Conservation (phyloP, 164 flowering plant species). For the Paratinospora sagittata region DNA sequence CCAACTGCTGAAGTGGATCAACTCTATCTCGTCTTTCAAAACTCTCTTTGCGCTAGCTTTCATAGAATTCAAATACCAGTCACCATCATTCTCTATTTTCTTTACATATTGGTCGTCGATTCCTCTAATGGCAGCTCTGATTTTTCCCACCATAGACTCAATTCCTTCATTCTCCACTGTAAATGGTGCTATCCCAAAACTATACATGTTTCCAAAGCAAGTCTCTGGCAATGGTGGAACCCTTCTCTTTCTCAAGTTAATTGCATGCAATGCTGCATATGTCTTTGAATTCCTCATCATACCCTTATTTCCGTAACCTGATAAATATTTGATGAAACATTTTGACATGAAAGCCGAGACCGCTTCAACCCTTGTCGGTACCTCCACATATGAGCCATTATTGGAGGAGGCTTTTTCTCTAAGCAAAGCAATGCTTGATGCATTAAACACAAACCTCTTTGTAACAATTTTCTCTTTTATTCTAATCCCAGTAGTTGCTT, state of each 20-base stretch:
- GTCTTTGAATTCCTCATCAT: not conserved
- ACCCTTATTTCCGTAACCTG: too few relatives aligned
- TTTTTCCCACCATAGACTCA: too few relatives aligned
- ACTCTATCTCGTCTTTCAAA: not conserved
- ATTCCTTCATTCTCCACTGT: not conserved
- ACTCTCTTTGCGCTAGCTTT: not conserved
- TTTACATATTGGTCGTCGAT: too few relatives aligned
- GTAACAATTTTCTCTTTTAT: conserved; percentile 17
- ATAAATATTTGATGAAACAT: conserved; percentile 7
- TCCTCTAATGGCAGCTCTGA: too few relatives aligned
- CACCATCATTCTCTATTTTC: too few relatives aligned
- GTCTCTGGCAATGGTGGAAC: conserved; percentile 19
- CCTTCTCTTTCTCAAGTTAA: conserved; percentile 18
- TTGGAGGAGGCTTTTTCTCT: too few relatives aligned
- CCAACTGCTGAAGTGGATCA: conserved; percentile 8
- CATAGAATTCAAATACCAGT: too few relatives aligned
- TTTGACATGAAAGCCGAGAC: conserved; percentile 24
- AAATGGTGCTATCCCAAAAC: not conserved
- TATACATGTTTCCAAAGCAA: conserved; percentile 18
- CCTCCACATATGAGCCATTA: too few relatives aligned
- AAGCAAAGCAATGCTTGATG: too few relatives aligned
- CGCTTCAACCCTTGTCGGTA: conserved; percentile 13
- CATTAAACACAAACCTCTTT: conserved; percentile 20
- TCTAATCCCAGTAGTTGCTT: not conserved
- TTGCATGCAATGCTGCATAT: conserved; percentile 7